Evolutionary conservation across 2,329 filamentous ascomycete species (phyloP).

Genomic region (Pseudogymnoascus sp.): DNA sequence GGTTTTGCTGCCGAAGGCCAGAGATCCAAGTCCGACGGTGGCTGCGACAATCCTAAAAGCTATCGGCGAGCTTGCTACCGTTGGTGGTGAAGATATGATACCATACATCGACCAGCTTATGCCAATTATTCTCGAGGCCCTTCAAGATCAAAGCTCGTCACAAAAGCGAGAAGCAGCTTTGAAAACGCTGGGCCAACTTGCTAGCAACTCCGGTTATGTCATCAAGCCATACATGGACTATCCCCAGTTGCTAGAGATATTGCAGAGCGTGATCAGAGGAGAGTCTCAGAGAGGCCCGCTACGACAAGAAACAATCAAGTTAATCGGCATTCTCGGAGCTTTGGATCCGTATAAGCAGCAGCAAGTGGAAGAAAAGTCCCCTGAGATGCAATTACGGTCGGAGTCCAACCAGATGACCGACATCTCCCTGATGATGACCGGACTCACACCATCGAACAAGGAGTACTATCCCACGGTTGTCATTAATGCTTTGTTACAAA

Average conservation of each 20-base stretch:
- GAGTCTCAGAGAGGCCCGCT: constrained; percentile 77
- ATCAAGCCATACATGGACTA: constrained; percentile 95
- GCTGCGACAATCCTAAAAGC: constrained; percentile 92
- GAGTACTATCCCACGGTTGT: constrained; percentile 98
- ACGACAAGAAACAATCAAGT: constrained; percentile 87
- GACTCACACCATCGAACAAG: constrained; percentile 90
- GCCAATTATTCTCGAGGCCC: constrained; percentile 86
- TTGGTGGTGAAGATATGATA: constrained; percentile 90
- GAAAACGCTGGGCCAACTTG: constrained; percentile 81
- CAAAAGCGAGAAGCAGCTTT: constrained; percentile 86
- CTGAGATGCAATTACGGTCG: constrained; percentile 64
- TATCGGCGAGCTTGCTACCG: constrained; percentile 86
- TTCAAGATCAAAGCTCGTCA: constrained; percentile 89
- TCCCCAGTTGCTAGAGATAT: constrained; percentile 81
- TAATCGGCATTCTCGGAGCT: constrained; percentile 91
- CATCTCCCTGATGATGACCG: constrained; percentile 96
- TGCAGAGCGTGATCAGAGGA: constrained; percentile 89
- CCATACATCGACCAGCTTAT: constrained; percentile 86
- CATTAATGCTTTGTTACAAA: constrained; percentile 87
- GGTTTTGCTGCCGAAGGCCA: constrained; percentile 86
- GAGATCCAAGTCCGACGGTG: constrained; percentile 75
- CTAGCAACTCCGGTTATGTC: constrained; percentile 95
- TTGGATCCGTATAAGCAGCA: constrained; percentile 95
- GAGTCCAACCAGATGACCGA: constrained; percentile 69
- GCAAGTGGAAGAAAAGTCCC: constrained; percentile 82